phyloP scores from a whole-genome alignment of 805 yeast species.

The Starmerella gropengiesseri region DNA sequence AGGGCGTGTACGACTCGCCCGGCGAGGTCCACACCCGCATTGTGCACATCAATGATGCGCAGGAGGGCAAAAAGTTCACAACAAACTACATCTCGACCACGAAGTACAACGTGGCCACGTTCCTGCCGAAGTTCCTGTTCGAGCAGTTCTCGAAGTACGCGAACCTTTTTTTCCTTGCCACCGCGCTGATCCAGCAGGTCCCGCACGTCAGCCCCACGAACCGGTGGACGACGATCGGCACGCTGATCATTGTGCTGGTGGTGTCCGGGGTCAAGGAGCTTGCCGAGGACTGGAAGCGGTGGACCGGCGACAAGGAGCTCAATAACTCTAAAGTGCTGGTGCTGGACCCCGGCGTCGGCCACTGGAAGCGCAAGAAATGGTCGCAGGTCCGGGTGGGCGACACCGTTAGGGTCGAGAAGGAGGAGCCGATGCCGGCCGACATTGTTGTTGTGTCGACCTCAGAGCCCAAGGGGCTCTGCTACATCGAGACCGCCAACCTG shows the following conservation, averaged over 20 bases:
- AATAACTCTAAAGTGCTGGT: conserved; percentile 69
- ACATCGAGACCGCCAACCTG: conserved; percentile 91
- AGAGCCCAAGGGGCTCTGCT: conserved; percentile 96
- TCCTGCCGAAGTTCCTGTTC: conserved; percentile 83
- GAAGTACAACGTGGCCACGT: conserved; percentile 86
- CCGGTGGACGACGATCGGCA: conserved; percentile 88
- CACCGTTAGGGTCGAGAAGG: conserved; percentile 69
- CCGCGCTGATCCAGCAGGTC: conserved; percentile 90
- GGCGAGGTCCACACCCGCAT: conserved; percentile 42
- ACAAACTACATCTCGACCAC: conserved; percentile 90
- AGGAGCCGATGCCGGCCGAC: conserved; percentile 92
- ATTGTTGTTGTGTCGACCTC: conserved; percentile 74
- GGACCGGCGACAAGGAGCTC: conserved; percentile 76
- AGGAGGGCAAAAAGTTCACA: conserved; percentile 41
- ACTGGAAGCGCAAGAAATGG: conserved; percentile 65
- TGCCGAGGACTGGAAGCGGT: conserved; percentile 82
- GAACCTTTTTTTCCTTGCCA: conserved; percentile 81
- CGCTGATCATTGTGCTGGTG: conserved; percentile 67
- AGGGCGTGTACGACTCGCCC: background rate
- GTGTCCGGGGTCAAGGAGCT: conserved; percentile 91
- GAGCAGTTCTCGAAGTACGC: conserved; percentile 98
- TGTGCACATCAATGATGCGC: conserved; percentile 57
- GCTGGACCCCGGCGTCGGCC: conserved; percentile 45
- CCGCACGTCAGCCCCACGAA: conserved; percentile 95
- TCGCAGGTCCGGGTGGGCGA: conserved; percentile 84